Evolutionary conservation across 495 filamentous ascomycete species (phyloP).

Genomic region (Aspergillus ellipticus): DNA sequence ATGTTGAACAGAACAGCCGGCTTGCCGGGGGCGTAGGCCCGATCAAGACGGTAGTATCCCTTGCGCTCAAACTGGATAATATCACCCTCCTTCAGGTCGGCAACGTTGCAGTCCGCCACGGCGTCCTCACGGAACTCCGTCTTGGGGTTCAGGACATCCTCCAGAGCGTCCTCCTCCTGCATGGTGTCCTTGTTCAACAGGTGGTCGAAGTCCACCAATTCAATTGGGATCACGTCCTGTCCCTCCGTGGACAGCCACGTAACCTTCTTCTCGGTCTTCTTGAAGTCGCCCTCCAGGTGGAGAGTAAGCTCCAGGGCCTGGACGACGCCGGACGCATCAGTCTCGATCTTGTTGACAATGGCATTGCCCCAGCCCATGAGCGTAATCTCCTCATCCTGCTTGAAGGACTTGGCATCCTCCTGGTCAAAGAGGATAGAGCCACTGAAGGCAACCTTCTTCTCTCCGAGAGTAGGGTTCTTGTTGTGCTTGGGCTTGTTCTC

Average conservation of each 20-base stretch:
- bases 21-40: constrained; percentile 51
- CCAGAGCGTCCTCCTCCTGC: constrained; percentile 73
- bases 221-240: constrained; percentile 73
- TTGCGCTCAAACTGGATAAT: constrained; percentile 94
- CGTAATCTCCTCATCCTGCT: constrained; percentile 85
- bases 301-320: constrained; percentile 71
- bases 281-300: constrained; percentile 83
- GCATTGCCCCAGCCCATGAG: constrained; percentile 97
- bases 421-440: constrained; percentile 75
- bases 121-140: constrained; percentile 75
- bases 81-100: constrained; percentile 70
- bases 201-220: constrained; percentile 88
- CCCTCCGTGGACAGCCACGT: constrained; percentile 80
- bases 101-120: constrained; percentile 76
- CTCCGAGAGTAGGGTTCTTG: constrained; percentile 81
- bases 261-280: constrained; percentile 91
- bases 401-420: constrained; percentile 76
- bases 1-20: constrained; percentile 76
- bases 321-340: constrained; percentile 55
- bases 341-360: constrained; percentile 69
- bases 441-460: constrained; percentile 78
- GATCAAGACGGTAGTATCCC: constrained; percentile 82
- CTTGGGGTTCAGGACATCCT: constrained; percentile 71
- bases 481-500: constrained; percentile 79
- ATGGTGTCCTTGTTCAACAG: constrained; percentile 90